A percentile compares a stretch with the other conserved stretches of the same genome.
Conservation (phyloP, 2,329 filamentous ascomycete genomes). For the Trichoderma gracile region DNA sequence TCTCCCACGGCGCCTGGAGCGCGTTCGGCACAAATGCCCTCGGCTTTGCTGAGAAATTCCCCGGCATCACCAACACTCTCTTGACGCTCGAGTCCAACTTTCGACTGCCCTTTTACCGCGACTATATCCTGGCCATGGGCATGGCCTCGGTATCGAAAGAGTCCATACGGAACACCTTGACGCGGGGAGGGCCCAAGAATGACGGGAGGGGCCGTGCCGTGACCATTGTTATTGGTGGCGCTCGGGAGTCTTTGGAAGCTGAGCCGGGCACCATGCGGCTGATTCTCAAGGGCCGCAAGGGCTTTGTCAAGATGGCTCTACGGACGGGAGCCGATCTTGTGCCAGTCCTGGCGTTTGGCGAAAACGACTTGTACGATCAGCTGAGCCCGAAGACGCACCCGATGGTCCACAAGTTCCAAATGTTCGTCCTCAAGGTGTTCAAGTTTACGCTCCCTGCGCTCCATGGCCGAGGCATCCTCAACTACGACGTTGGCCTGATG, state of each 20-base stretch:
- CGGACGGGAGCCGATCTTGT: constrained; percentile 91
- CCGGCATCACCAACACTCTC: constrained; percentile 90
- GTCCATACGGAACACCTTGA: constrained; percentile 85
- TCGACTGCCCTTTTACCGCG: constrained; percentile 86
- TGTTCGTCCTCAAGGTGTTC: constrained; percentile 79
- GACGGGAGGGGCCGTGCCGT: constrained; percentile 94
- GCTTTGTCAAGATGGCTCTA: constrained; percentile 91
- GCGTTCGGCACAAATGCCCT: constrained; percentile 89
- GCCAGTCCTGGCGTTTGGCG: constrained; percentile 87
- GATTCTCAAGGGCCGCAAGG: constrained; percentile 80
- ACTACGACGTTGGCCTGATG: constrained; percentile 96
- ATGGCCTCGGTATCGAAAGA: constrained; percentile 87
- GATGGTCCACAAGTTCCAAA: constrained; percentile 75
- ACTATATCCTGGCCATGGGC: constrained; percentile 89
- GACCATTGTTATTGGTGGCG: constrained; percentile 92
- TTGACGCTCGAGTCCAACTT: constrained; percentile 97
- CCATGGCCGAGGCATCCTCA: constrained; percentile 89
- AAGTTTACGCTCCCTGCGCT: constrained; percentile 92
- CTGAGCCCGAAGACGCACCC: constrained; percentile 76
- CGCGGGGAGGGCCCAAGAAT: constrained; percentile 71
- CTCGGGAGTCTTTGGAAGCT: constrained; percentile 87
- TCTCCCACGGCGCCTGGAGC: constrained; percentile 91
- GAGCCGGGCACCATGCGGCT: constrained; percentile 75
- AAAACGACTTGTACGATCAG: constrained; percentile 96
- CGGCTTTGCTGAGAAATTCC: constrained; percentile 83